Conservation (phyloP, 1,139 yeast species). For the Geotrichum restrictum region DNA sequence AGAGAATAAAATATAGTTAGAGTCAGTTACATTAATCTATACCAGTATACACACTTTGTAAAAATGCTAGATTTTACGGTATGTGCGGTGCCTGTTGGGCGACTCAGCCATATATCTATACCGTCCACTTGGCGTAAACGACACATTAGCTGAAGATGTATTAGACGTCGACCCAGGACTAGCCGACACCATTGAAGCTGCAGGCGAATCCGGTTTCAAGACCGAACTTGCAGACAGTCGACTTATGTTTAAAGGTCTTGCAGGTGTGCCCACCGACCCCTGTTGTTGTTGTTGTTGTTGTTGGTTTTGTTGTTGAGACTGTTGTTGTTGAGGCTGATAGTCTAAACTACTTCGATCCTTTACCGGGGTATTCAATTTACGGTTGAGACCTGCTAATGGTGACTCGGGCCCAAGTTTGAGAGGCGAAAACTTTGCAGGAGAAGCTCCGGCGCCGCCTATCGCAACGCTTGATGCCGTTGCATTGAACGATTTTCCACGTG, state of each 20-base stretch:
- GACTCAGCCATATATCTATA: constrained; percentile 26
- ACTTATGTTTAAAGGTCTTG: background rate
- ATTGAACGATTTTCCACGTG: constrained; percentile 1
- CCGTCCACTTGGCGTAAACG: constrained; percentile 24
- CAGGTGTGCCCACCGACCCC: background rate
- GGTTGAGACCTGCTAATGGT: constrained; percentile 17
- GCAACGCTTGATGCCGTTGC: background rate
- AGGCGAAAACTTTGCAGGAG: background rate
- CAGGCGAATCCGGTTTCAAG: constrained; percentile 1
- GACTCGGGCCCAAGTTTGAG: constrained; percentile 13
- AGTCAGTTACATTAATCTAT: too few species aligned
- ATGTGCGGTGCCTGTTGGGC: constrained; percentile 21
- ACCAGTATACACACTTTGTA: too few species aligned
- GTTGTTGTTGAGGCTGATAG: background rate
- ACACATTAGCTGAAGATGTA: constrained; percentile 5
- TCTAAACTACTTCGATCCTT: background rate
- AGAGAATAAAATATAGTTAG: background rate
- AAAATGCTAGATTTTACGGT: background rate
- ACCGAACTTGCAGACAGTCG: background rate
- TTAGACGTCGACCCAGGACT: background rate
- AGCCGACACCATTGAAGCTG: background rate
- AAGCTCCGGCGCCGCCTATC: background rate
- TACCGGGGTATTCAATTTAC: constrained; percentile 14
- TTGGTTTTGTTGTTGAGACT: background rate
- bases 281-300: background rate